Conservation (phyloP, 176 grass and related monocot species). For the Hsuehochloa calcarea region DNA sequence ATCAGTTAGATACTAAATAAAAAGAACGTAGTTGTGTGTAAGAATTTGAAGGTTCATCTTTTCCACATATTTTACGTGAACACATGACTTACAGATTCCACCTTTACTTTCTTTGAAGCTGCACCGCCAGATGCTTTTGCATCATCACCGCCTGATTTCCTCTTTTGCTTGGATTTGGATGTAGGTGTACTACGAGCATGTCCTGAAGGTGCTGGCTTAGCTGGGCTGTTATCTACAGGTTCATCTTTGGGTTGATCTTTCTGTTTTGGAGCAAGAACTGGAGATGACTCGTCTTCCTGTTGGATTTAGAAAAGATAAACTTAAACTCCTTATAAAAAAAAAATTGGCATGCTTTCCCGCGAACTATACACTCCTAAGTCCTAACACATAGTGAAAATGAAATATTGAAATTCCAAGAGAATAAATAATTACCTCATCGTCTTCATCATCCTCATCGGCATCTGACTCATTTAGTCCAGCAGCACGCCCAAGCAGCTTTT, state of each 20-base stretch:
- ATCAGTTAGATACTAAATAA: constrained; percentile 8
- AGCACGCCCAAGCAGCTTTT: constrained; percentile 85
- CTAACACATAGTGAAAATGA: not conserved
- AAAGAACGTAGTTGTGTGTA: not conserved
- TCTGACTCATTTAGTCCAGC: constrained; percentile 86
- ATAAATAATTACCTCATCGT: constrained; percentile 62
- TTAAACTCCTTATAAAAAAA: not conserved
- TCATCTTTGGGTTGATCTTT: constrained; percentile 80
- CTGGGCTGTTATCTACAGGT: constrained; percentile 68
- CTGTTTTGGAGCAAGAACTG: constrained; percentile 82
- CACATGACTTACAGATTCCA: constrained; percentile 65
- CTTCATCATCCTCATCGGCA: constrained; percentile 88
- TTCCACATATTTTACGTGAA: not conserved
- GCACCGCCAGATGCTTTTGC: constrained; percentile 46
- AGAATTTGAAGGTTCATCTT: not conserved
- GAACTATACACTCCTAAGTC: not conserved
- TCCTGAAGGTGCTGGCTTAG: constrained; percentile 51
- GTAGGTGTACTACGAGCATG: constrained; percentile 55
- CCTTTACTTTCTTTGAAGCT: constrained; percentile 78
- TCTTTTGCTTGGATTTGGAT: constrained; percentile 91
- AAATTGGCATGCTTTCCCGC: not conserved
- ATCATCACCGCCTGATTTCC: constrained; percentile 77
- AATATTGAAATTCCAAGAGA: constrained; percentile 14
- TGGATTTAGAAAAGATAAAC: constrained; percentile 17
- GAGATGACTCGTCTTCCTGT: constrained; percentile 84